These are phyloP conservation scores for Limonomyces culmigenus DNA, from an alignment of 1,284 basidiomycete species.

Conservation along the genomic window DNA sequence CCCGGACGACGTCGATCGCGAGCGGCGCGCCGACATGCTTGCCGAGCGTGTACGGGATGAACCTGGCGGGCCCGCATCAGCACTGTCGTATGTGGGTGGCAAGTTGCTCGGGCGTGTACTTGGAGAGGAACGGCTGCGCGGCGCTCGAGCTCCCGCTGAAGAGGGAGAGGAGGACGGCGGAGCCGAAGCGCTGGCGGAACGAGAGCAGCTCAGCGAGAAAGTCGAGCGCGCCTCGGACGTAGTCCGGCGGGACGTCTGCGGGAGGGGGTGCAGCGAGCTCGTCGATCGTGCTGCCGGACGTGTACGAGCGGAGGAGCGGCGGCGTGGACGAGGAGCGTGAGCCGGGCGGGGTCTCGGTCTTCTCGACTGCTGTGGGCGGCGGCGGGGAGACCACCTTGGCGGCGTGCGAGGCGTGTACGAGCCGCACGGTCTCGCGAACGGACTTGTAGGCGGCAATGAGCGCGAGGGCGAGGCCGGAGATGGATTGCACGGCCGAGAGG, in stretches of 20 bases:
- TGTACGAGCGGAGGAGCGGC: too few species aligned
- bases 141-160: constrained; percentile 18
- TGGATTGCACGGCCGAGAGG: constrained; percentile 52
- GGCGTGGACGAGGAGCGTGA: too few species aligned
- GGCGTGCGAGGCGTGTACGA: constrained; percentile 32
- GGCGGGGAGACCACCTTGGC: constrained; percentile 4
- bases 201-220: constrained; percentile 33
- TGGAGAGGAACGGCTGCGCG: constrained; percentile 15
- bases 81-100: too few species aligned
- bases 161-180: constrained; percentile 21
- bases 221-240: constrained; percentile 19
- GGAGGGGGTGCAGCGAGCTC: constrained; percentile 1
- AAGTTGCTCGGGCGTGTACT: too few species aligned
- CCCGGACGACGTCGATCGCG: constrained; percentile 27
- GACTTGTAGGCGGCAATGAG: constrained; percentile 55
- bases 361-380: constrained; percentile 1
- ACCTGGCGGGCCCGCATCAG: too few species aligned
- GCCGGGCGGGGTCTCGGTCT: constrained; percentile 5
- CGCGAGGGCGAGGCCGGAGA: constrained; percentile 50
- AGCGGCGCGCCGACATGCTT: too few species aligned
- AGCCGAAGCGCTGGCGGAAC: constrained; percentile 25
- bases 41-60: constrained; percentile 47
- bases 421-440: constrained; percentile 40
- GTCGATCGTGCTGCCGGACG: constrained; percentile 6
- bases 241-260: constrained; percentile 5